Conservation (phyloP, 306 rosid genomes). For the Senna siamea region DNA sequence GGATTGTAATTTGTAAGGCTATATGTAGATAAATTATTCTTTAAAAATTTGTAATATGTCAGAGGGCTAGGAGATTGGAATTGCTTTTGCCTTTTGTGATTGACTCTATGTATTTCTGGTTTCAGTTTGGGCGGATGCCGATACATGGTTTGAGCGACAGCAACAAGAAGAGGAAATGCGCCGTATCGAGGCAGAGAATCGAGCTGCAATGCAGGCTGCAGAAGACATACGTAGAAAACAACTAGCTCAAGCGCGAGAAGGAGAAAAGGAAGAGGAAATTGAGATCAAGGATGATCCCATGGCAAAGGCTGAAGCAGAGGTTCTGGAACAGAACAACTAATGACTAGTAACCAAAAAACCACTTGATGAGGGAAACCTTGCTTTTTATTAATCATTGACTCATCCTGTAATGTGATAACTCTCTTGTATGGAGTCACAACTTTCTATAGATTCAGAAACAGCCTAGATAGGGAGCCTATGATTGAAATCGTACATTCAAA, state of each 20-base stretch:
- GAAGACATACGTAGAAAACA: conserved; percentile 87
- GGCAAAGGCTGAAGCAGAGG: conserved; percentile 88
- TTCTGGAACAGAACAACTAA: conserved; percentile 44
- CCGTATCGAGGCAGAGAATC: conserved; percentile 73
- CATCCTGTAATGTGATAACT: conserved; percentile 15
- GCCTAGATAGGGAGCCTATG: background rate
- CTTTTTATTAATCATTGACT: conserved; percentile 13
- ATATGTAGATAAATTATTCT: background rate
- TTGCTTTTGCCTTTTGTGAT: background rate
- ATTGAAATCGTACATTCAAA: conserved; percentile 2
- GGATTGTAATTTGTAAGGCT: conserved; percentile 7
- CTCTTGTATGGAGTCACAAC: conserved; percentile 10
- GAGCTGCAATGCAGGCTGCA: conserved; percentile 85
- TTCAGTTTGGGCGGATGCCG: conserved; percentile 99
- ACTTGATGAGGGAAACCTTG: conserved; percentile 28
- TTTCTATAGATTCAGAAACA: conserved; percentile 19
- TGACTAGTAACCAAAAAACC: conserved; percentile 4
- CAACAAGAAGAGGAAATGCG: conserved; percentile 99
- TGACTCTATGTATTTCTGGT: conserved; percentile 15
- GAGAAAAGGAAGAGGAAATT: conserved; percentile 80
- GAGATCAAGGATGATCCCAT: conserved; percentile 74
- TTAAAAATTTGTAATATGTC: background rate
- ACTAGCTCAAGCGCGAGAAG: conserved; percentile 71
- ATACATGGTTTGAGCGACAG: conserved; percentile 97
- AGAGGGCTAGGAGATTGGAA: background rate